phyloP scores from a whole-genome alignment of 2,329 filamentous ascomycete species.

The Calonectria multiphialidica region DNA sequence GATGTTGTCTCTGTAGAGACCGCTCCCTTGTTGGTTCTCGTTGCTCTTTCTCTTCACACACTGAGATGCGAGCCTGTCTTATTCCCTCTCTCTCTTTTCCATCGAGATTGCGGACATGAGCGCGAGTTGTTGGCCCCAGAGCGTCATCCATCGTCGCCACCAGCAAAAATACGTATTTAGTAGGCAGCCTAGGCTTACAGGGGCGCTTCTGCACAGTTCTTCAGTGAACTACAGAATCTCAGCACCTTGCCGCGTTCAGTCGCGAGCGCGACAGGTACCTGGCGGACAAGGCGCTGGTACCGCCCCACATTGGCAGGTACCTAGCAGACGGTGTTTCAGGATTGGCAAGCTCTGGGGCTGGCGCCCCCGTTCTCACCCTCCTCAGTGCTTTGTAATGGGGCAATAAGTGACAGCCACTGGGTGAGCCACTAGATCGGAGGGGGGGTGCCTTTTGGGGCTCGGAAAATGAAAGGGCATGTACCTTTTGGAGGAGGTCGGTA shows the following conservation, averaged over 20 bases:
- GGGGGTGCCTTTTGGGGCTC: background rate
- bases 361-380: background rate
- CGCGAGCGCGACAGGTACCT: slow-evolving; percentile 5
- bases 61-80: background rate
- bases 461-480: slow-evolving; percentile 17
- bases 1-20: background rate
- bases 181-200: slow-evolving; percentile 2
- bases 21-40: background rate
- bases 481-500: slow-evolving; percentile 17
- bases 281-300: background rate
- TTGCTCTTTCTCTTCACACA: background rate
- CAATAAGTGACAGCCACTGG: slow-evolving; percentile 7
- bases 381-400: slow-evolving; percentile 21
- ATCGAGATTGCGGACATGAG: background rate
- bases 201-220: background rate
- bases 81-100: background rate
- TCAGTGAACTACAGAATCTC: background rate
- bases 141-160: background rate
- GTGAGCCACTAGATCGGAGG: slow-evolving; percentile 10
- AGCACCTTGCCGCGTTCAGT: background rate
- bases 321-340: slow-evolving; percentile 18
- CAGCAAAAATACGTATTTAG: background rate
- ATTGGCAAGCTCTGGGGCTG: slow-evolving; percentile 16
- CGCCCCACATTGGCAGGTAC: slow-evolving; percentile 10
- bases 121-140: background rate